Evolutionary conservation across 495 filamentous ascomycete species (phyloP).

Genomic region (Cryomyces minteri): DNA sequence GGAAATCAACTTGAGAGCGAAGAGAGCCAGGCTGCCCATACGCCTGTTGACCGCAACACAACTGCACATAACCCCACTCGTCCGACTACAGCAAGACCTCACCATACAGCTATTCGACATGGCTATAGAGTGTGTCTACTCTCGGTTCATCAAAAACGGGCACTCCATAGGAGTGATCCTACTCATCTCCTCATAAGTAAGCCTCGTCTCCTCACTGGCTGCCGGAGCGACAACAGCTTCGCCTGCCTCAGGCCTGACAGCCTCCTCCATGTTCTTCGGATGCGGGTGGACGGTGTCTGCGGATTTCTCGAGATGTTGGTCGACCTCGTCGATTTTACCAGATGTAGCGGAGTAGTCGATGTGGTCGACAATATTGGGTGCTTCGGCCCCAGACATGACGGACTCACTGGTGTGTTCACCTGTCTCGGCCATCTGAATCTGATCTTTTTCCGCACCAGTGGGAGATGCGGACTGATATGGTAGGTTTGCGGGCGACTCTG

Average conservation of each 20-base stretch:
- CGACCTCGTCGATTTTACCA: constrained; percentile 5
- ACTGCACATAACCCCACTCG: background rate
- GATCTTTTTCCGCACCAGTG: constrained; percentile 4
- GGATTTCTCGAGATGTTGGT: constrained; percentile 7
- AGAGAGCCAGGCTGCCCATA: too few relatives aligned
- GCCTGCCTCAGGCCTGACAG: constrained; percentile 8
- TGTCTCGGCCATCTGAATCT: background rate
- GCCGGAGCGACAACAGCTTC: constrained; percentile 11
- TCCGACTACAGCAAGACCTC: background rate
- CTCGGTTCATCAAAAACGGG: constrained; percentile 17
- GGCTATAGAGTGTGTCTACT: constrained; percentile 1
- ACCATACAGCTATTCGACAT: background rate
- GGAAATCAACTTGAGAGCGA: too few relatives aligned
- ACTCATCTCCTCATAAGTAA: constrained; percentile 20
- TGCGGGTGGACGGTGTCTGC: constrained; percentile 10
- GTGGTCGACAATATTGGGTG: too few relatives aligned
- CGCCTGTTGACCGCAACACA: too few relatives aligned
- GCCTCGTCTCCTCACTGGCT: constrained; percentile 7
- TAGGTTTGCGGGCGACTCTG: too few relatives aligned
- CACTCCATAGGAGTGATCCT: constrained; percentile 10
- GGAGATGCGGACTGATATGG: constrained; percentile 1
- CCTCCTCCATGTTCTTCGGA: constrained; percentile 9
- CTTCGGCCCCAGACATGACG: background rate
- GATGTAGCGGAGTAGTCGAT: background rate
- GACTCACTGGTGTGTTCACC: constrained; percentile 1